These are phyloP conservation scores for Trypanosoma lewisi DNA, from an alignment of 208 protist genomes.

Conservation along the genomic window DNA sequence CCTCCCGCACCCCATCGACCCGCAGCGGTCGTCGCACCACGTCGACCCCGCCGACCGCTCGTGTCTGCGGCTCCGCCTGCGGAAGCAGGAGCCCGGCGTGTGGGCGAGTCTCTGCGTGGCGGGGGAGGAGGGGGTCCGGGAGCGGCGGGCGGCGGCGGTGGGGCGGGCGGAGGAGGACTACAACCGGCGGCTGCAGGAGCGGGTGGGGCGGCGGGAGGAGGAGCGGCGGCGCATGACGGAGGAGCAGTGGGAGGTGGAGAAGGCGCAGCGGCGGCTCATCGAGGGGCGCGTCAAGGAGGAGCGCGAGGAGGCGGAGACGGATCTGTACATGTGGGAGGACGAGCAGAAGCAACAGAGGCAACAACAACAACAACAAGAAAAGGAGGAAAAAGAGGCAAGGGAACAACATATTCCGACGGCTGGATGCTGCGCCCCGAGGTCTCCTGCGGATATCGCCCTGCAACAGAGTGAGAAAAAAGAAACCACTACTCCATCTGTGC, in stretches of 20 bases:
- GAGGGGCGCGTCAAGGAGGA: slow-evolving; percentile 72
- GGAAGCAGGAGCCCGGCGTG: slow-evolving; percentile 46
- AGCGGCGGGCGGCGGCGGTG: slow-evolving; percentile 65
- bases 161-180: slow-evolving; percentile 72
- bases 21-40: slow-evolving; percentile 49
- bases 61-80: slow-evolving; percentile 59
- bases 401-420: background rate
- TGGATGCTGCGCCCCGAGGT: background rate
- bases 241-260: slow-evolving; percentile 90
- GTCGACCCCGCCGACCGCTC: slow-evolving; percentile 37
- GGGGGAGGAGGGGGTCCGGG: slow-evolving; percentile 31
- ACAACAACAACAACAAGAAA: slow-evolving; percentile 8
- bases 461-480: background rate
- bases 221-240: slow-evolving; percentile 85
- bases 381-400: no score
- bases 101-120: slow-evolving; percentile 68
- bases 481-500: slow-evolving; percentile 36
- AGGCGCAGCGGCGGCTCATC: slow-evolving; percentile 70
- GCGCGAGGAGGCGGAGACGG: slow-evolving; percentile 52
- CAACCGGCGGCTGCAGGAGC: slow-evolving; percentile 57
- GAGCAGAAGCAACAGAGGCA: slow-evolving; percentile 11
- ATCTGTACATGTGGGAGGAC: slow-evolving; percentile 80
- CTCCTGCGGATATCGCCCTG: slow-evolving; percentile 18
- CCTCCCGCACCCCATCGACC: slow-evolving; percentile 70
- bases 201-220: slow-evolving; percentile 61